phyloP scores from a whole-genome alignment of 2,329 filamentous ascomycete species.

The Penicillium sp. region DNA sequence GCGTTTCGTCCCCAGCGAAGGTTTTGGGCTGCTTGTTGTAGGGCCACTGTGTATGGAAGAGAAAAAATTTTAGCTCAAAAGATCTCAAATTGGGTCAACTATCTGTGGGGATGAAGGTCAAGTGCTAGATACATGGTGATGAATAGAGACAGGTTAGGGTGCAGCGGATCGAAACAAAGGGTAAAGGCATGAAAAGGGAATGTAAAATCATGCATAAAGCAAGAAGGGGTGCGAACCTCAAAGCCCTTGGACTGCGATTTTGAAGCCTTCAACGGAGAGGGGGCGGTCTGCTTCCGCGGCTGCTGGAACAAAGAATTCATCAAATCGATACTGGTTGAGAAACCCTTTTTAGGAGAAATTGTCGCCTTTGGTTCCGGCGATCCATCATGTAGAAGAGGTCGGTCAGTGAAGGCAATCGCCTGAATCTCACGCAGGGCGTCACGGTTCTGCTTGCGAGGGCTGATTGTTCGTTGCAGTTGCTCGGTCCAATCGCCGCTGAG shows the following conservation, averaged over 20 bases:
- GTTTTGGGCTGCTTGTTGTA: slow-evolving; percentile 74
- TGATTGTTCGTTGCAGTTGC: slow-evolving; percentile 89
- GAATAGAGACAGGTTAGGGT: slow-evolving; percentile 3
- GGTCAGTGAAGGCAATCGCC: slow-evolving; percentile 52
- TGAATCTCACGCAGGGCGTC: slow-evolving; percentile 63
- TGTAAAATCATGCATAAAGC: slow-evolving; percentile 14
- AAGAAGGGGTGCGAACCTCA: slow-evolving; percentile 70
- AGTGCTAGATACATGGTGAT: slow-evolving; percentile 20
- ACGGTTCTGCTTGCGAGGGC: slow-evolving; percentile 86
- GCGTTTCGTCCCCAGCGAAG: slow-evolving; percentile 55
- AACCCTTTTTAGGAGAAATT: slow-evolving; percentile 52
- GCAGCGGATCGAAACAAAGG: neutral
- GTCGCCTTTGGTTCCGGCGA: slow-evolving; percentile 25
- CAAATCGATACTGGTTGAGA: slow-evolving; percentile 85
- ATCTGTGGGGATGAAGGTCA: slow-evolving; percentile 19
- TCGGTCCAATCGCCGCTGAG: slow-evolving; percentile 85
- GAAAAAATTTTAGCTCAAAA: slow-evolving; percentile 35
- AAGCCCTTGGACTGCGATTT: slow-evolving; percentile 61
- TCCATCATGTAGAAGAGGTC: slow-evolving; percentile 34
- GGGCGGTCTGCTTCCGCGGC: slow-evolving; percentile 45
- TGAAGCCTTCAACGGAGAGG: slow-evolving; percentile 51
- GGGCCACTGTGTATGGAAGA: slow-evolving; percentile 62
- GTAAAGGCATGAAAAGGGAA: slow-evolving; percentile 45
- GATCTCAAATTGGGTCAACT: slow-evolving; percentile 38
- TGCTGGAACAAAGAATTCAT: slow-evolving; percentile 91